A percentile compares a stretch with the other conserved stretches of the same genome.
Evolutionary conservation across 306 rosid species (phyloP).

Genomic region (Neltuma alba): DNA sequence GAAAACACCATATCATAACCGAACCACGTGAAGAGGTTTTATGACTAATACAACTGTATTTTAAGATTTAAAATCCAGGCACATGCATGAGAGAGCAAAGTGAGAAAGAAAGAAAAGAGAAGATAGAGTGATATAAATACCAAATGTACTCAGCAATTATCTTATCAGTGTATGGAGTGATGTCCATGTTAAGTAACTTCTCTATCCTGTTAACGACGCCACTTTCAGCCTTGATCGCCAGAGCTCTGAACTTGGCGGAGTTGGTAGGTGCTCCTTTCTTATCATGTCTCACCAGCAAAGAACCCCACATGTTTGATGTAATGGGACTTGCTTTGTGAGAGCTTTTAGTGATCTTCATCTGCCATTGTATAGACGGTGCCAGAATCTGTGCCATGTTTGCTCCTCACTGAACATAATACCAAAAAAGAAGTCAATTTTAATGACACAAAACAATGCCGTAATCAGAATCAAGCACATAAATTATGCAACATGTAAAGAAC

Average conservation of each 20-base stretch:
- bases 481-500: not conserved
- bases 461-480: conserved; percentile 20
- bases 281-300: conserved; percentile 67
- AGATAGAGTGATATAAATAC: conserved; percentile 43
- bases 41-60: not conserved
- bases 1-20: not conserved
- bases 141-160: conserved; percentile 98
- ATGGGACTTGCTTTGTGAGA: conserved; percentile 54
- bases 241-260: conserved; percentile 68
- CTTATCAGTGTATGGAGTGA: conserved; percentile 80
- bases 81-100: not conserved
- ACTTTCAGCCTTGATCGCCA: conserved; percentile 59
- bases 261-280: conserved; percentile 56
- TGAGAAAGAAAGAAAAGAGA: not conserved
- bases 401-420: conserved; percentile 32
- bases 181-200: conserved; percentile 72
- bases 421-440: not conserved
- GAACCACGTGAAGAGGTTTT: not conserved
- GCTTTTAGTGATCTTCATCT: conserved; percentile 63
- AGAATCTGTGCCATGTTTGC: conserved; percentile 94
- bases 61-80: not conserved
- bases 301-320: conserved; percentile 77
- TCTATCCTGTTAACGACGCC: conserved; percentile 82
- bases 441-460: not conserved
- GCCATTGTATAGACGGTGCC: conserved; percentile 94